phyloP scores from a whole-genome alignment of 306 rosid species.

The Pyrus communis region DNA sequence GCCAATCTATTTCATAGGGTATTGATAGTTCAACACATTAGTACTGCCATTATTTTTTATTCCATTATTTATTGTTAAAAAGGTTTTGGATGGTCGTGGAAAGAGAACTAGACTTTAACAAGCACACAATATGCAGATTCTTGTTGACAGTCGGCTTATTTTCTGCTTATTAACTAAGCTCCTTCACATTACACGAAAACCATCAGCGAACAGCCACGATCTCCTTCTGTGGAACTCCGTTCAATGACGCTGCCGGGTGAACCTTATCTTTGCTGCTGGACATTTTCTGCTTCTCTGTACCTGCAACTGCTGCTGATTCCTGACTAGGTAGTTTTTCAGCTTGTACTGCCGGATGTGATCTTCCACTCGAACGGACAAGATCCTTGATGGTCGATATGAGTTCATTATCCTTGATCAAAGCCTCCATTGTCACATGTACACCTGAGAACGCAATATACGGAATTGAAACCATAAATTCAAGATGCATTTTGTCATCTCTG shows the following conservation, averaged over 20 bases:
- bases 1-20: no score
- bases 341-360: conserved; percentile 56
- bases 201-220: conserved; percentile 27
- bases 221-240: conserved; percentile 20
- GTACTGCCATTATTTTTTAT: no score
- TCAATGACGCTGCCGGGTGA: conserved; percentile 10
- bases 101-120: background rate
- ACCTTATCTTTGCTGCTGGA: conserved; percentile 21
- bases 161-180: background rate
- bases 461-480: background rate
- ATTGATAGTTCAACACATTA: no score
- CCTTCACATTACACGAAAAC: background rate
- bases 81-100: background rate
- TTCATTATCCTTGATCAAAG: conserved; percentile 58
- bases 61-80: background rate
- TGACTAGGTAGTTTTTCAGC: conserved; percentile 18
- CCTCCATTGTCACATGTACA: conserved; percentile 72
- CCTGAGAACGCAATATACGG: conserved; percentile 41
- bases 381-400: conserved; percentile 54
- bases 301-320: conserved; percentile 4
- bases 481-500: background rate
- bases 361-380: conserved; percentile 54
- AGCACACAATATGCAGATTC: background rate
- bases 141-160: background rate
- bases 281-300: conserved; percentile 27